Evolutionary conservation across 768 basidiomycete species (phyloP), one percentile per base, ranked within the genome.

Genomic region (Megacollybia marginata): DNA sequence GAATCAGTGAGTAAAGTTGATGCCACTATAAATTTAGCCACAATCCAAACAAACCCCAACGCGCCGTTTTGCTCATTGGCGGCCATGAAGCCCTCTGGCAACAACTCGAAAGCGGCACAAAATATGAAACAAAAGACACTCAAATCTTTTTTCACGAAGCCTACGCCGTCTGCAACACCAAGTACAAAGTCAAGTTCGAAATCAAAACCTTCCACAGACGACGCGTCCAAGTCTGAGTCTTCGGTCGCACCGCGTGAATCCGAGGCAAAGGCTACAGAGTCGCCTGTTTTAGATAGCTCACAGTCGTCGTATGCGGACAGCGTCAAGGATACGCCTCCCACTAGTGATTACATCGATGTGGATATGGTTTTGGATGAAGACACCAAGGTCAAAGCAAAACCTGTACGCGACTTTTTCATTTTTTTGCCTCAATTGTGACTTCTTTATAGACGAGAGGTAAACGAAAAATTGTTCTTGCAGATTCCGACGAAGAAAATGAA

Each of bases 261-360:
- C 20, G 65, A 70, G 16, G 57, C 68, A 16, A 72, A 70, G 50
- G 55, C 55, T 18, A 42, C 52, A 15, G 62, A 69, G 48, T 75
- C 76, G 8, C 74, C 75, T 16, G 67, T 65, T 8, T 66, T 70
- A 13, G 60, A 59, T 10, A 66, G 64, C 52, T 70, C 70, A 3
- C 52, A 59, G 33, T 74, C 72, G 15, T 83, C 80, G 42, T 78
- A 78, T 19, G 68, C 66, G 18, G 69, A 67, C 16, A 71, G 69
- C 46, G 48, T 58, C 36, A 69, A 66, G 28, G 74, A 77, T 13
- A 87, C 85, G 2, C 88, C 88, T 23, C 87, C 87, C 0, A 86
- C 86, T 2, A 90, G 87, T 54, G 86, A 90, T 50, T 72, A 78
- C 28, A 77, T 89, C 50, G 87, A 91, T 55, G 75, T 90, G 9